phyloP scores from a whole-genome alignment of 495 filamentous ascomycete species.

The Neurospora pannonica region DNA sequence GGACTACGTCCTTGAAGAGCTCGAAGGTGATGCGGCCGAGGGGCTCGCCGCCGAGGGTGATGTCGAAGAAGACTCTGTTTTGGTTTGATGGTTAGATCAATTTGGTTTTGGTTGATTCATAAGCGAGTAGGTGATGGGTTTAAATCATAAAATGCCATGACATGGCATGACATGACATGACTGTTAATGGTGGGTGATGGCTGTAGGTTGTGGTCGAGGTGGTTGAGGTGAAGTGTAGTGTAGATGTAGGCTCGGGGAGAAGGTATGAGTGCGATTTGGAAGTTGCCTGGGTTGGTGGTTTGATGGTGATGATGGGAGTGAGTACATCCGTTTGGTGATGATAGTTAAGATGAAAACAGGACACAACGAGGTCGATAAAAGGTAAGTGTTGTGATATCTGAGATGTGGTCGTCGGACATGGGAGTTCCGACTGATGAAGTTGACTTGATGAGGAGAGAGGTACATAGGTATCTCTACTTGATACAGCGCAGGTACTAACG shows the following conservation, averaged over 20 bases:
- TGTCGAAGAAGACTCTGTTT: conserved; percentile 78
- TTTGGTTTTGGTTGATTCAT: too few relatives aligned
- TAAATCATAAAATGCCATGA: too few relatives aligned
- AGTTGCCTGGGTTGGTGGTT: not conserved
- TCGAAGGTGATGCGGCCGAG: conserved; percentile 91
- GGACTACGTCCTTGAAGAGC: conserved; percentile 75
- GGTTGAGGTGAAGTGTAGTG: too few relatives aligned
- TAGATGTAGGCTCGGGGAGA: not conserved
- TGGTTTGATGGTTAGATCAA: too few relatives aligned
- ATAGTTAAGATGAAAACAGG: not conserved
- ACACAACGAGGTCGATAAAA: not conserved
- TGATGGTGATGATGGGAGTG: not conserved
- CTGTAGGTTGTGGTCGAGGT: too few relatives aligned
- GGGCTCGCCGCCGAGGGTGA: conserved; percentile 81
- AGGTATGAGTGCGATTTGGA: not conserved
- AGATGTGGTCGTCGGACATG: not conserved
- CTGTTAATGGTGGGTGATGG: too few relatives aligned
- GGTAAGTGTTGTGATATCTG: not conserved
- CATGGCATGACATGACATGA: too few relatives aligned
- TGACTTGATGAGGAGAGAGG: not conserved
- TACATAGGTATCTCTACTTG: not conserved
- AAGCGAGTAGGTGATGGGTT: too few relatives aligned
- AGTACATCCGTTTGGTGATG: not conserved
- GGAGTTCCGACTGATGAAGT: not conserved
- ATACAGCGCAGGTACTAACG: not conserved